Conservation (phyloP, 495 filamentous ascomycete genomes). For the Thozetella sp. region DNA sequence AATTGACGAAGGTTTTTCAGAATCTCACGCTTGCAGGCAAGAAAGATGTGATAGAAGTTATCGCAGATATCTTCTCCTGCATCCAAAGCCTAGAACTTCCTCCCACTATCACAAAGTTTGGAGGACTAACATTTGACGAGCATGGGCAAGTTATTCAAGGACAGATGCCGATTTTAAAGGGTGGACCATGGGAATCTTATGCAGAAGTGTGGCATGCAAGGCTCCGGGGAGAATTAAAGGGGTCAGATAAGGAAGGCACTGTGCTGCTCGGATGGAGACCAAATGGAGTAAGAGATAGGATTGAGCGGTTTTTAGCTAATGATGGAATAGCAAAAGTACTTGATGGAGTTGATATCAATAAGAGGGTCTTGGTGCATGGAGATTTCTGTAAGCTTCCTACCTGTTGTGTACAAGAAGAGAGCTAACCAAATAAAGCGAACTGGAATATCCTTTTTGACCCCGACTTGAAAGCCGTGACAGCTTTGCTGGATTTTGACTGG, state of each 20-base stretch:
- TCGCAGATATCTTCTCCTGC: not conserved
- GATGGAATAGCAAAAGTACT: not conserved
- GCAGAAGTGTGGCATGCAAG: not conserved
- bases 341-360: not conserved
- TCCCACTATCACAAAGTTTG: not conserved
- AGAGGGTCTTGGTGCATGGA: not conserved
- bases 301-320: not conserved
- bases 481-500: not conserved
- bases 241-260: not conserved
- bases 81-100: not conserved
- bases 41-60: not conserved
- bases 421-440: not conserved
- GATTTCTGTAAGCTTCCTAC: not conserved
- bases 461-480: not conserved
- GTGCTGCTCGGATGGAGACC: not conserved
- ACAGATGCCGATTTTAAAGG: not conserved
- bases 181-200: not conserved
- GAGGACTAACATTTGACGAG: not conserved
- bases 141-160: not conserved
- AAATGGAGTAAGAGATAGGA: not conserved
- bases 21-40: not conserved
- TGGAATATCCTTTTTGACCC: not conserved
- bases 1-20: not conserved
- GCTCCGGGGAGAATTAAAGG: not conserved
- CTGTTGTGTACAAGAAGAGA: not conserved